Percentiles rank a stretch among this genome's conserved stretches.
phyloP scores from a whole-genome alignment of 2,329 filamentous ascomycete species.

The Fusarium sambucinum region DNA sequence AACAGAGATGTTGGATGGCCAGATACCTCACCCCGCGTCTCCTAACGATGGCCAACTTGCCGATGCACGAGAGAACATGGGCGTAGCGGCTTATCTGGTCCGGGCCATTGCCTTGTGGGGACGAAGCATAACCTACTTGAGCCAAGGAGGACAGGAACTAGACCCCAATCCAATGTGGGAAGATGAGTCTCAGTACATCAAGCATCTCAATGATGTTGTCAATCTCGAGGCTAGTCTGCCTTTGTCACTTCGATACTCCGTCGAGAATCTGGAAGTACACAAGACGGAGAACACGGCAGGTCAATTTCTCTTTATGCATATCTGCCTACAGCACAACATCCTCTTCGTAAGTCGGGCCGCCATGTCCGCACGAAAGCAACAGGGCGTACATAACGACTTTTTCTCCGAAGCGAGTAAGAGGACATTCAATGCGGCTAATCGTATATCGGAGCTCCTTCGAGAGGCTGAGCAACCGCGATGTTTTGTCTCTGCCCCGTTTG shows the following conservation, averaged over 20 bases:
- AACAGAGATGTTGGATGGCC: conserved; percentile 84
- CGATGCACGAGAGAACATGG: conserved; percentile 86
- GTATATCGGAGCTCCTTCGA: conserved; percentile 85
- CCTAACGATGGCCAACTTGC: conserved; percentile 73
- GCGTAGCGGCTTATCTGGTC: conserved; percentile 90
- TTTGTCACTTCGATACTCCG: conserved; percentile 76
- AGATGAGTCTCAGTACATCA: conserved; percentile 79
- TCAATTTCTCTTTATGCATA: conserved; percentile 92
- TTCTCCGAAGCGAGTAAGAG: conserved; percentile 79
- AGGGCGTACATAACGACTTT: conserved; percentile 82
- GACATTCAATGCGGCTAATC: conserved; percentile 85
- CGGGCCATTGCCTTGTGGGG: conserved; percentile 90
- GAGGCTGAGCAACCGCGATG: conserved; percentile 77
- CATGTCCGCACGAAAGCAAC: conserved; percentile 75
- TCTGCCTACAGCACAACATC: conserved; percentile 88
- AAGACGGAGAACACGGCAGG: conserved; percentile 87
- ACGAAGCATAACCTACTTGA: conserved; percentile 87
- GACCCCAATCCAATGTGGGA: conserved; percentile 86
- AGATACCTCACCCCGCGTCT: conserved; percentile 71
- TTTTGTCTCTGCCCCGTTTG: conserved; percentile 88
- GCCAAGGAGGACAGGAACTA: conserved; percentile 85
- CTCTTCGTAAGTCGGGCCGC: conserved; percentile 92
- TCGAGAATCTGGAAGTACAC: conserved; percentile 87
- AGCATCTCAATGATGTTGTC: conserved; percentile 77
- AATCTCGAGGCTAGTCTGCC: conserved; percentile 78